Base-by-base conservation (phyloP, 2,329 filamentous ascomycete species). In the Fusarium mangiferae region DNA sequence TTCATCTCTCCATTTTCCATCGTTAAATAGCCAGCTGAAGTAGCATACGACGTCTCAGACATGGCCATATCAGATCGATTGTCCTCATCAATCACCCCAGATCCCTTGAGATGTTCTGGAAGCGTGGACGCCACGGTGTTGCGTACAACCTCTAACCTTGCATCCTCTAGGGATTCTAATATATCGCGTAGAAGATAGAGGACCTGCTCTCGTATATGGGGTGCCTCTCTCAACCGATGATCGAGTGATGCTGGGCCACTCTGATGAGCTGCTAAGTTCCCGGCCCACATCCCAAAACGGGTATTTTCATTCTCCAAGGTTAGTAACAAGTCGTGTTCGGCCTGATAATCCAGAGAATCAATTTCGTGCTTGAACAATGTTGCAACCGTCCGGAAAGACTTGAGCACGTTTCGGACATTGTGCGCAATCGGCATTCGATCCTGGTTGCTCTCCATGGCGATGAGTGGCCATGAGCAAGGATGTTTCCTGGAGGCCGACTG, bases 11-110 rank as follows among this genome's bases (percentile, higher is more conserved):
- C 17, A 3, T 57, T 17, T 5, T 51, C 38, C 3, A 28, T 6
- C 5, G n/a, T 11, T 5, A 54, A 14, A 26, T 28, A 46, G 4
- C 70, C 73, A 9, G 55, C 69, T 1, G 80, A 80, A 17, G 78
- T 75, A 10, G 80, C 77, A 41, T 75, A 80, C 1, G 81, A 82
- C 0, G 82, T 82, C 20, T 78, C 73, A 15, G 78, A 78, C 20
- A 71, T 59, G 1, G 49, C 78, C 11, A 57, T 54, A 5, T 79
- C 79, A 0, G 78, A 80, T 20, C 36, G 46, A 12, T 42, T 65
- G 17, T 80, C 77, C 11, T 77, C 72, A 7, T 75, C 73, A 6
- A 76, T 56, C 4, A 69, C 13, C 0, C 20, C 2, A 22, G 44
- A 13, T 4, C 10, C 26, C 52, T 75, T 79, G 49, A 76, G 46